Evolutionary conservation across 768 basidiomycete genomes (phyloP).

Genomic region (Pleurotus pulmonarius): DNA sequence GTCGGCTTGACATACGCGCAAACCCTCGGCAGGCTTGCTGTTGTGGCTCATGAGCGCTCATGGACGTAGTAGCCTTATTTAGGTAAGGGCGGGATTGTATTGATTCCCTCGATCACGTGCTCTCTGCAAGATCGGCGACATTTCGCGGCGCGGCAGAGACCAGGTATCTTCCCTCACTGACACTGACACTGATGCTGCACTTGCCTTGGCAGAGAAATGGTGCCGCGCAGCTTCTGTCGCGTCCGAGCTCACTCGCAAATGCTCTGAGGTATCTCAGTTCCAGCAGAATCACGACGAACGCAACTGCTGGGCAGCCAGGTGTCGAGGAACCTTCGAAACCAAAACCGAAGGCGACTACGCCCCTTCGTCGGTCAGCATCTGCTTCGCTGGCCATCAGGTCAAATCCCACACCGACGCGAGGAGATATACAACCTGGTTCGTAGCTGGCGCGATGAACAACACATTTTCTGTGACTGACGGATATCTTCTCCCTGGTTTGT

Average conservation of each 20-base stretch:
- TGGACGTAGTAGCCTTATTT: too few species aligned
- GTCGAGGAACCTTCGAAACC: slow-evolving; percentile 36
- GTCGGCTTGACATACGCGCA: too few species aligned
- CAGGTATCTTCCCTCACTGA: too few species aligned
- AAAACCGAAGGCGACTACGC: slow-evolving; percentile 80
- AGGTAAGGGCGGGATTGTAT: too few species aligned
- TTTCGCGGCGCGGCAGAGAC: too few species aligned
- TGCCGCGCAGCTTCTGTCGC: not conserved
- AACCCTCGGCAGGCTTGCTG: too few species aligned
- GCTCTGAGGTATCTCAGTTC: not conserved
- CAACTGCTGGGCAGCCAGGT: not conserved
- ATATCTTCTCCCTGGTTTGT: slow-evolving; percentile 17
- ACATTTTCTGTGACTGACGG: slow-evolving; percentile 30
- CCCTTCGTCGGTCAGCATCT: slow-evolving; percentile 78
- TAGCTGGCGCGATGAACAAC: slow-evolving; percentile 60
- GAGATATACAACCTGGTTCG: slow-evolving; percentile 54
- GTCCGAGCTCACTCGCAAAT: not conserved
- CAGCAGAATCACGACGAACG: not conserved
- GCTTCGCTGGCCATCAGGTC: slow-evolving; percentile 83
- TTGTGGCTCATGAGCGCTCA: too few species aligned
- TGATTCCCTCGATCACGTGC: too few species aligned
- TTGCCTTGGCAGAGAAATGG: not conserved
- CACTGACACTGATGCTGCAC: too few species aligned
- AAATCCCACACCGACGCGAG: slow-evolving; percentile 82
- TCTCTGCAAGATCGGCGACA: too few species aligned